These are phyloP conservation scores for Picea engelmannii DNA, from an alignment of 83 land plant species.

Conservation along the genomic window DNA sequence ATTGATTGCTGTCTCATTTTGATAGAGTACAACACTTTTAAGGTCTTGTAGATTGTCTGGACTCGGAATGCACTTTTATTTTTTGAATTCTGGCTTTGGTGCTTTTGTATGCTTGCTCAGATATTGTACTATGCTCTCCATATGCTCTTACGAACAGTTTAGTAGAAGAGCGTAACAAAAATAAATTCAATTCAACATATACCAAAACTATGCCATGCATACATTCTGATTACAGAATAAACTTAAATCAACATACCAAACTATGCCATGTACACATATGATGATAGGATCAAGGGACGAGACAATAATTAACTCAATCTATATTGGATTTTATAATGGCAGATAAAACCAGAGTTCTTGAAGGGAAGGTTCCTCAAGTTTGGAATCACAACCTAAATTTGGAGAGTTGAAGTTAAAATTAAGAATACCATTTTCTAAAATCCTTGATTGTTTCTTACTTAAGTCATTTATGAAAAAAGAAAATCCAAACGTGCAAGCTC, in stretches of 20 bases:
- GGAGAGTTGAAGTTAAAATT: no score
- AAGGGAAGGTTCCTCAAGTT: neutral
- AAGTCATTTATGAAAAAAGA: no score
- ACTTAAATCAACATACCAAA: neutral
- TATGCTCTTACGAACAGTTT: no score
- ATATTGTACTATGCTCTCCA: no score
- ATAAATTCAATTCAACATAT: no score
- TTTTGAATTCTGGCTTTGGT: neutral
- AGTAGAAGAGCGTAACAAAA: no score
- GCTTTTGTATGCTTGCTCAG: no score
- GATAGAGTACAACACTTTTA: neutral
- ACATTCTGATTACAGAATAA: neutral
- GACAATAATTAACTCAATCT: neutral
- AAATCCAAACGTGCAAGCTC: no score
- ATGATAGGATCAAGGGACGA: neutral
- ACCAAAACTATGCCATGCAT: no score
- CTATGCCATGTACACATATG: neutral
- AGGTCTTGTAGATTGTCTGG: neutral
- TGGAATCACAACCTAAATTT: neutral
- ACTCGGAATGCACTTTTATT: neutral
- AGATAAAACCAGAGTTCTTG: neutral
- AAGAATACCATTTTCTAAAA: no score
- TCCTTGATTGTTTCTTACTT: no score
- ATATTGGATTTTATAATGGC: neutral
- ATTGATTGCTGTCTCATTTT: no score